Percentiles rank a stretch among this genome's conserved stretches.
Conservation (phyloP, 2,329 filamentous ascomycete genomes). For the Fusarium oligoseptatum region DNA sequence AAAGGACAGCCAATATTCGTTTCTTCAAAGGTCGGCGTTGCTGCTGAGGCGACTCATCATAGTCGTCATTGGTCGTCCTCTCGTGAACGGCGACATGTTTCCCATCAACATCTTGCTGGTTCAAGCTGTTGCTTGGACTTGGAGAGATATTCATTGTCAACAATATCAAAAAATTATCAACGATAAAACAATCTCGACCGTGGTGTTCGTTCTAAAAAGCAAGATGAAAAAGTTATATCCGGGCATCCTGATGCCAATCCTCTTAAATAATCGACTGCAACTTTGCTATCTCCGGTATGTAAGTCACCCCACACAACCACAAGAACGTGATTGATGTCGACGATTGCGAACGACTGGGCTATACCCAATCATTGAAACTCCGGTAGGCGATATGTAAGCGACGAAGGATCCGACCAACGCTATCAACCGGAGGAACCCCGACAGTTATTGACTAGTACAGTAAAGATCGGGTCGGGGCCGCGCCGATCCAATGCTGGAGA, state of each 20-base stretch:
- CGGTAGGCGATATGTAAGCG: not conserved
- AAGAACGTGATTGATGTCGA: constrained; percentile 10
- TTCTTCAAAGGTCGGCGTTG: constrained; percentile 19
- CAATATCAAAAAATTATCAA: not conserved
- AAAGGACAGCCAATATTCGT: constrained; percentile 44
- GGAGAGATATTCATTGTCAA: constrained; percentile 12
- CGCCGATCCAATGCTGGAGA: not conserved
- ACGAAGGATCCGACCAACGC: not conserved
- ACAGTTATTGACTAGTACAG: not conserved
- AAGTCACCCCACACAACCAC: not conserved
- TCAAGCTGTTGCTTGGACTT: not conserved
- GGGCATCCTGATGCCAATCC: not conserved
- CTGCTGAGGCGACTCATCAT: not conserved
- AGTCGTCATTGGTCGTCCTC: not conserved
- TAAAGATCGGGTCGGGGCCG: constrained; percentile 3
- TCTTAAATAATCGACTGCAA: not conserved
- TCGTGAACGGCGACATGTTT: constrained; percentile 4
- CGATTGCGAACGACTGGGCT: constrained; percentile 1
- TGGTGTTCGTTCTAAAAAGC: not conserved
- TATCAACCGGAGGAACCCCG: constrained; percentile 3
- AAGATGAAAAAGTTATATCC: not conserved
- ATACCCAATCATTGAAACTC: constrained; percentile 6
- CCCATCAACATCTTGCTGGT: not conserved
- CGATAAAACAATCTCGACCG: not conserved
- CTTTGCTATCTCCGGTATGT: not conserved